Evolutionary conservation across 1,139 yeast genomes (phyloP).

Genomic region (Yamadazyma jaroonii): DNA sequence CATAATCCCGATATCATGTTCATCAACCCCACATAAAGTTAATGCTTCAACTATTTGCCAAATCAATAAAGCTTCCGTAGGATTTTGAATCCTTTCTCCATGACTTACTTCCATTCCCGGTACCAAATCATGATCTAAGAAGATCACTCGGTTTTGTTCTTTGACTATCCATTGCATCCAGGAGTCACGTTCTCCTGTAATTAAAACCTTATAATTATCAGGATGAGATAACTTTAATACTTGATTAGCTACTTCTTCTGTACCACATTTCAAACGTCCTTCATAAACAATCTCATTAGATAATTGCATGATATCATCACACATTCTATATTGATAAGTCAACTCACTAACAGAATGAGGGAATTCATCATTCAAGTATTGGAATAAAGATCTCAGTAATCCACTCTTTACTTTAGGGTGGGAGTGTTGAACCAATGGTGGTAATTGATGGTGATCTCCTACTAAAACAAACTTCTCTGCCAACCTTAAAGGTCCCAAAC

Average conservation of each 20-base stretch:
- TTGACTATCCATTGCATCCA: conserved; percentile 36
- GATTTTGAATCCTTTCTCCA: conserved; percentile 72
- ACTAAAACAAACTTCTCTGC: conserved; percentile 82
- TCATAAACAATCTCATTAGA: conserved; percentile 79
- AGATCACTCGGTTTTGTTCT: conserved; percentile 56
- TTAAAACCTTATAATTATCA: conserved; percentile 14
- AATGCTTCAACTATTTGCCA: conserved; percentile 62
- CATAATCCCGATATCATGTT: conserved; percentile 74
- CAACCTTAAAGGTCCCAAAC: conserved; percentile 80
- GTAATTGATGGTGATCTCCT: conserved; percentile 92
- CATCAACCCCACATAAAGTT: conserved; percentile 56
- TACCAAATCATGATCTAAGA: conserved; percentile 72
- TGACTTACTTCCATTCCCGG: conserved; percentile 53
- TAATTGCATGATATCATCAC: conserved; percentile 78
- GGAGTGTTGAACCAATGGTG: conserved; percentile 73
- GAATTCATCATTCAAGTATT: conserved; percentile 62
- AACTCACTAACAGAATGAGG: conserved; percentile 74
- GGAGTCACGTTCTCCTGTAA: conserved; percentile 11
- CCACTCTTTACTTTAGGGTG: conserved; percentile 57
- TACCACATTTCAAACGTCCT: conserved; percentile 76
- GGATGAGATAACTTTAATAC: conserved; percentile 45
- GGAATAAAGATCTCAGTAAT: conserved; percentile 75
- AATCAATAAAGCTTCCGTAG: conserved; percentile 65
- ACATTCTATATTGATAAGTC: conserved; percentile 89
- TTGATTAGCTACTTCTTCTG: conserved; percentile 57